Conservation (phyloP, 768 basidiomycete genomes). For the Pleurotus platypus region DNA sequence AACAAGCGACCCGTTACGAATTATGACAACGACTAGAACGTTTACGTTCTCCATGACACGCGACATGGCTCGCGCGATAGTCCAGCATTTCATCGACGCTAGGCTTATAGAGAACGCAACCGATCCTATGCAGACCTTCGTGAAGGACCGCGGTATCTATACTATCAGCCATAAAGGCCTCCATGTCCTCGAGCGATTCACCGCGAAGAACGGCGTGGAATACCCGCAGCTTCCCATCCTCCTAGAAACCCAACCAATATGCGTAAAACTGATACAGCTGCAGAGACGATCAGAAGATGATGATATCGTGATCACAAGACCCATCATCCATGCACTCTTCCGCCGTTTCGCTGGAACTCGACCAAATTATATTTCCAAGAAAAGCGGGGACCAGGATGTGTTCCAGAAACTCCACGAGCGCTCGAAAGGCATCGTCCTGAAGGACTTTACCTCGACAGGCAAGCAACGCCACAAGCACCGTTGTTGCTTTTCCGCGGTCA, state of each 20-base stretch:
- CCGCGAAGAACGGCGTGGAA: constrained; percentile 45
- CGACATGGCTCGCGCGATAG: constrained; percentile 7
- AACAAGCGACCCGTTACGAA: constrained; percentile 6
- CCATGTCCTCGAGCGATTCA: constrained; percentile 69
- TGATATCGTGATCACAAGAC: constrained; percentile 70
- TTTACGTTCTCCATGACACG: constrained; percentile 9
- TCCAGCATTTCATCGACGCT: constrained; percentile 65
- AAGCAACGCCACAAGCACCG: constrained; percentile 10
- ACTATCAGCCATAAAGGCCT: constrained; percentile 66
- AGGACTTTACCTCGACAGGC: constrained; percentile 1
- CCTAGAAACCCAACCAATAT: constrained; percentile 70
- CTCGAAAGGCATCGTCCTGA: constrained; percentile 5
- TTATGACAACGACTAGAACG: constrained; percentile 6
- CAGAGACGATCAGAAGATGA: constrained; percentile 70
- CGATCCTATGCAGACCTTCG: constrained; percentile 48
- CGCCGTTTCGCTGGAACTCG: constrained; percentile 64
- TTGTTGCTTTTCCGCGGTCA: constrained; percentile 61
- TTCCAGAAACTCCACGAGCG: constrained; percentile 6
- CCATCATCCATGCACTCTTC: constrained; percentile 70
- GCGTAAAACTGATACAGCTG: constrained; percentile 76
- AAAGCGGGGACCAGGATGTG: constrained; percentile 16
- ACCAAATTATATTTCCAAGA: constrained; percentile 52
- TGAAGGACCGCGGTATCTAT: constrained; percentile 68
- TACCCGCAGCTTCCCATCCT: constrained; percentile 50
- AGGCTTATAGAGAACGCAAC: constrained; percentile 64